Base-by-base conservation (phyloP, 2,329 filamentous ascomycete genomes). In the Aspergillus flavus region DNA sequence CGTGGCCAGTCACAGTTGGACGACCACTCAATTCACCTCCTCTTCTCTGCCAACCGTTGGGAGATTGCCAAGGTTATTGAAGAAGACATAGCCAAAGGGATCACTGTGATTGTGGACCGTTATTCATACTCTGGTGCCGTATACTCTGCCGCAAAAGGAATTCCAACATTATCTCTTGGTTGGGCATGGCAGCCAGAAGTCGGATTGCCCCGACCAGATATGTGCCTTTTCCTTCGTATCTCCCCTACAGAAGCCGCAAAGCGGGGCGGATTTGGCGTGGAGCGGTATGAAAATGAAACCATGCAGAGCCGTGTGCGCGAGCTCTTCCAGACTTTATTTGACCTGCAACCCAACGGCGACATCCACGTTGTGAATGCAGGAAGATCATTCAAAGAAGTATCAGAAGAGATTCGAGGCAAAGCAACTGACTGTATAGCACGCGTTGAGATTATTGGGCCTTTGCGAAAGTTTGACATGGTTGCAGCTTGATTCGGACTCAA, bases 91-190 rank as follows among this genome's bases (percentile, higher is more conserved):
- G 79, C 82, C 0, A 77, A 82, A 1, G 94, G 94, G 10, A 89
- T 84, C 23, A 95, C 88, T 0, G 85, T 99, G 36, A 83, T 99
- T 45, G 89, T 94, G 69, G 95, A 99, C 78, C 89, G 95, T 55
- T 99, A 98, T 81, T 96, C 96, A 76, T 94, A 97, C 82, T 95
- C 91, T 23, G 95, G 95, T 59, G 91, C 94, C 62, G 93, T 97
- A 57, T 99, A 98, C 81, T 93, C 90, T 28, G 92, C 93, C 0
- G 94, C 95, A 4, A 98, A 98, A 75, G 83, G 87, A 52, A 92
- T 92, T 69, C 86, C 89, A 0, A 77, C 82, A 2, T 84, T 97
- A 14, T 81, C 85, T 0, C 82, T 97, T 0, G 79, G 85, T 0
- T 99, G 95, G 94, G 93, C 93, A 9, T 89, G 92, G 69, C 85